Evolutionary conservation across 73 alveolate species (phyloP), one percentile per base, ranked within the genome.

Genomic region (Tetrahymena elliotti): DNA sequence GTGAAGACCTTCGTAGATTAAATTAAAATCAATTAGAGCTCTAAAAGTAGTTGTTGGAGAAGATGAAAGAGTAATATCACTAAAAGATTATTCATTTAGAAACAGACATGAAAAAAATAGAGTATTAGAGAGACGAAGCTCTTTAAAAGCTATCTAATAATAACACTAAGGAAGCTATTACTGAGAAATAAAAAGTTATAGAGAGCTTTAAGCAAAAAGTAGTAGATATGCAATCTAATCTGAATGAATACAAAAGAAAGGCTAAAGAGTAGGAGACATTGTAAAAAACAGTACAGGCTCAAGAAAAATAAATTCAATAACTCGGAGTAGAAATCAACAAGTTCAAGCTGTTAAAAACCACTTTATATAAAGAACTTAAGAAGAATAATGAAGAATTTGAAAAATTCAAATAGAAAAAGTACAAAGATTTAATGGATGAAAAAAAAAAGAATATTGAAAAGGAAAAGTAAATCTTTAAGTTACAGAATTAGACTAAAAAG

Each of bases 331-430:
- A 97, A 37, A 96, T 97, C 24, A 96, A 84, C 52, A 94, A 94
- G 83, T 95, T 97, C 94, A 97, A 96, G 84, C 53, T 95, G 9
- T 97, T 97, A 27, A 97, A 95, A 93, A 97, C 94, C 5, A 92
- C 93, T 7, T 93, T 97, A 34, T 40, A 84, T 52, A 97, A 95
- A 95, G 95, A 94, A 53, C 93, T 97, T 68, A 97, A 97, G 94
- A 98, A 97, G 92, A 98, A 97, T 93, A 53, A 94, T n/a, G 97
- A 97, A 53, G 93, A 93, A 84, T 95, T 94, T 93, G 93, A 94
- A 33, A 97, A 97, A 38, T 97, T 97, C 97, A 97, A 97, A 96
- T 41, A 93, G 38, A 96, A 94, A 12, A 94, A 95, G 31, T 95
- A 92, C 16, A 97, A 97, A 88, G 98, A 97, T 93, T 53, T 97